Percentiles rank a stretch among this genome's conserved stretches.
Evolutionary conservation across 345 rosid genomes (phyloP).

Genomic region (Populus davidiana): DNA sequence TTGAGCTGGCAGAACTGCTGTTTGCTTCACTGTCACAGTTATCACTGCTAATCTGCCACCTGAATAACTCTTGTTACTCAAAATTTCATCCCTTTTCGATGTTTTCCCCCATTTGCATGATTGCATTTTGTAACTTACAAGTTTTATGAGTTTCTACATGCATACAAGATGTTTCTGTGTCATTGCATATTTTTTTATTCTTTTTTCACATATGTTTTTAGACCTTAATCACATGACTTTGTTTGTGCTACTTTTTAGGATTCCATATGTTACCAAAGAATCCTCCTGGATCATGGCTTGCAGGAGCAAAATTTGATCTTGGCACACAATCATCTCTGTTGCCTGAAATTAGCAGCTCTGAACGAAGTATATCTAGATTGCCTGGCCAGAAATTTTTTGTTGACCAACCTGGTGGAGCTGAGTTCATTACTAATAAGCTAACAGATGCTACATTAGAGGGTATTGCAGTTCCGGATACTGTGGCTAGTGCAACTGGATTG

Average conservation of each 20-base stretch:
- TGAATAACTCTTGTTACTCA: no score
- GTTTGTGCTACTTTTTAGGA: constrained; percentile 31
- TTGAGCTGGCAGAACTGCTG: no score
- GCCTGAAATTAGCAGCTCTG: constrained; percentile 25
- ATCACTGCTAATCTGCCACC: no score
- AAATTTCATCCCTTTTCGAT: not conserved
- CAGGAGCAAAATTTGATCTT: constrained; percentile 30
- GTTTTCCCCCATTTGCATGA: not conserved
- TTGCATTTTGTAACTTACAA: not conserved
- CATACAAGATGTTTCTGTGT: not conserved
- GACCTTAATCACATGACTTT: not conserved
- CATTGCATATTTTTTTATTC: not conserved
- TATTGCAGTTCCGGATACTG: constrained; percentile 15
- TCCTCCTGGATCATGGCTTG: constrained; percentile 23
- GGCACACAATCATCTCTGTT: constrained; percentile 27
- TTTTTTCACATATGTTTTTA: not conserved
- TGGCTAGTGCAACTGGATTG: constrained; percentile 26
- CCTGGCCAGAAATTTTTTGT: constrained; percentile 24
- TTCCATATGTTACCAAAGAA: constrained; percentile 25
- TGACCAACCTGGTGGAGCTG: constrained; percentile 32
- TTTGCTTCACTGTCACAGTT: no score
- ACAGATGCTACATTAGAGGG: constrained; percentile 33
- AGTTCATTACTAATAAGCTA: constrained; percentile 24
- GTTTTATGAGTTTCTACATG: not conserved
- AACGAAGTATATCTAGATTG: constrained; percentile 14